Conservation (phyloP, 164 flowering plant genomes). For the Sextonia rubra region DNA sequence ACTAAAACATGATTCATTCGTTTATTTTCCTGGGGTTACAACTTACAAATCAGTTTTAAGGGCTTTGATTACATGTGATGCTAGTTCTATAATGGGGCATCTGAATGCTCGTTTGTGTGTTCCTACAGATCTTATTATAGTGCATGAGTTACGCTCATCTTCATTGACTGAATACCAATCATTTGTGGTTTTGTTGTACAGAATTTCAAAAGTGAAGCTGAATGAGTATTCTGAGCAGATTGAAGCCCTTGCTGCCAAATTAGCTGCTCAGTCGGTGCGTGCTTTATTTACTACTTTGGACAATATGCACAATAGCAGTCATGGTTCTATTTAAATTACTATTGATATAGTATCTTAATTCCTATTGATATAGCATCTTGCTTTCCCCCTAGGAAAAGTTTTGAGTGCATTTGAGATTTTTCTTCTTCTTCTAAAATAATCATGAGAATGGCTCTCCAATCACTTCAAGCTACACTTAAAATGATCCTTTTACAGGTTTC, state of each 20-base stretch:
- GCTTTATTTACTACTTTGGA: not conserved
- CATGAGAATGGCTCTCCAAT: not conserved
- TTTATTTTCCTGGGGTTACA: too few relatives aligned
- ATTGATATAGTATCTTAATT: not conserved
- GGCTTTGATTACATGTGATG: too few relatives aligned
- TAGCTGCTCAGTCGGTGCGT: conserved; percentile 52
- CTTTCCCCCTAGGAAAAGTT: not conserved
- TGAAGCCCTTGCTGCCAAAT: conserved; percentile 73
- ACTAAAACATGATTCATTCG: too few relatives aligned
- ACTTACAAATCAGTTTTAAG: too few relatives aligned
- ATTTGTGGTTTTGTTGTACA: conserved; percentile 19
- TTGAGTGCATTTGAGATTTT: not conserved
- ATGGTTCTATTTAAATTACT: not conserved
- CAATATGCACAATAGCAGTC: not conserved
- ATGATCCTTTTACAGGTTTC: not conserved
- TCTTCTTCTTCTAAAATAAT: too few relatives aligned
- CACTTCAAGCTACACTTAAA: not conserved
- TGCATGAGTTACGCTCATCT: too few relatives aligned
- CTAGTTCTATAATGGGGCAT: too few relatives aligned
- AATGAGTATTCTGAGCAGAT: conserved; percentile 88
- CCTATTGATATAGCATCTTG: not conserved
- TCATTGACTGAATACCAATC: too few relatives aligned
- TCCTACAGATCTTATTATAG: too few relatives aligned
- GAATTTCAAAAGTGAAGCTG: conserved; percentile 67
- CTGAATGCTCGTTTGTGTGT: too few relatives aligned